Base-by-base conservation (phyloP, 2,329 filamentous ascomycete genomes). In the Hypoxylon rubiginosum region DNA sequence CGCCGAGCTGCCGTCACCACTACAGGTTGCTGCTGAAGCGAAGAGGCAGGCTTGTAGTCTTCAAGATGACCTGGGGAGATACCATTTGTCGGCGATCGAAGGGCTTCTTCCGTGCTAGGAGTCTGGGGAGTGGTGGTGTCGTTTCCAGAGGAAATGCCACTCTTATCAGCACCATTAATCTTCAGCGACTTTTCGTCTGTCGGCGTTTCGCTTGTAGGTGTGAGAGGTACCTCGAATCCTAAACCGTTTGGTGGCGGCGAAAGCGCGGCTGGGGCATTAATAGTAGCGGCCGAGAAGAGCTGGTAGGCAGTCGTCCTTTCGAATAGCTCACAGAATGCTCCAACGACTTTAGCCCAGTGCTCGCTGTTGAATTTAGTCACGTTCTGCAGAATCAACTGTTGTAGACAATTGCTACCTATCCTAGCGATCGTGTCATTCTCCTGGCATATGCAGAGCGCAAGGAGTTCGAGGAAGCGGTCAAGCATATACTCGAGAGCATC, bases 381-480 rank as follows among this genome's bases (percentile, higher is more conserved):
- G 72, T 99, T 99, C 77, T 98, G 95, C 46, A 99, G 80, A 64
- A 99, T 97, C 48, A 99, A 83, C 77, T 98, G 95, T 78, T 99
- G 96, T 57, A 99, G 82, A 77, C 97, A 99, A 77, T 99, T 99
- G 82, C 95, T 98, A 56, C 96, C 96, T 73, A 99, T 99, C 24
- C 97, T 89, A 2, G 96, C 97, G 70, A 99, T 95, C 0, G 97
- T 99, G 75, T 99, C 96, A 74, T 99, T 99, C 77, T 99, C 96
- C 79, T 99, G 96, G 77, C 95, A 98, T 68, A 99, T 99, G 77
- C 96, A 99, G 10, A 99, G 87, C 3, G 93, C 94, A 10, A 99
- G 83, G 19, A 99, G 87, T 78, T 98, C 95, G 39, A 99, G 82
- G 79, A 99, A 98, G n/a, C 96, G 88, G 79, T 97, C 94, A 17